Base-by-base conservation (phyloP, 2,329 filamentous ascomycete species). In the Alternaria gansuensis region DNA sequence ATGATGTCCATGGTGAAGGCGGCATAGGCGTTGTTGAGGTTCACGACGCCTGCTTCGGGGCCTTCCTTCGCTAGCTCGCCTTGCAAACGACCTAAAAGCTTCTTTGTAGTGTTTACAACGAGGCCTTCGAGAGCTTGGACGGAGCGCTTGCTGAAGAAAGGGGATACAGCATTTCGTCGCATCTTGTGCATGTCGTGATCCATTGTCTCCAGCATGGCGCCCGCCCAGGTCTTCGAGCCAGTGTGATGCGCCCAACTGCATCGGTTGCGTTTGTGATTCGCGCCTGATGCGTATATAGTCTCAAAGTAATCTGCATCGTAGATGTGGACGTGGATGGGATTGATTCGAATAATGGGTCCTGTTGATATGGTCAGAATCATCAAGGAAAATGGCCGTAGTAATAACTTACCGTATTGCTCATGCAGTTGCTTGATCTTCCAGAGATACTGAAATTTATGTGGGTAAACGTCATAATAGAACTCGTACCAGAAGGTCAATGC, bases 361-460 rank as follows among this genome's bases (percentile, higher is more conserved):
- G 14, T 13, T 8, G 21, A 33, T 37, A 14, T 4, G 13, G 4
- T 46, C 10, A 41, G 39, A 41, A 9, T 13, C 1, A 13, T 8
- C 14, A 24, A 13, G 39, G 5, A 41, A 41, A 10, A 3, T 6
- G 14, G 3, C 2, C 13, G 0, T 21, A 0, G 0, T 0, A 3
- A 1, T 24, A 17, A 23, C 7, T 4, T 34, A 49, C 46, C 46
- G 21, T 49, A 76, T 56, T 65, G 44, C 23, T 69, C 61, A 51
- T 77, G 75, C 37, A 76, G 45, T 24, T 69, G 59, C 21, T 71
- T 62, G 39, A 76, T 71, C 56, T 66, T 66, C 54, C 61, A 71
- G 1, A 63, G 43, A 46, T 67, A 72, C 44, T 69, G 65, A 21
- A 57, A 68, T 17, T 40, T 54, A 29, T 62, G 24, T 2, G 63